These are phyloP conservation scores for Dentipellis fragilis DNA, from an alignment of 768 basidiomycete genomes.

Conservation along the genomic window DNA sequence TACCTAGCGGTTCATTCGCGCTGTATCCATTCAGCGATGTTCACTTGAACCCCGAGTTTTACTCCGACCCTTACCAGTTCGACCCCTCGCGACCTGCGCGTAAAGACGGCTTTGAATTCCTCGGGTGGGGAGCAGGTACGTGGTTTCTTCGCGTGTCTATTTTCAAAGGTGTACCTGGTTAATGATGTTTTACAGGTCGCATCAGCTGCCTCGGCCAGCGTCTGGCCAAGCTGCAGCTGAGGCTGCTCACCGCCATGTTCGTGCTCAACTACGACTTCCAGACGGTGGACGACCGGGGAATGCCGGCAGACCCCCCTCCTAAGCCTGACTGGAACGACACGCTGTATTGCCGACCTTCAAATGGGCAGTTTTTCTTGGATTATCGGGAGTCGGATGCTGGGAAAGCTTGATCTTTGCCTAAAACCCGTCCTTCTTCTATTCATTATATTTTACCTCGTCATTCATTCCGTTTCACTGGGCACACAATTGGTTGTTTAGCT, in stretches of 20 bases:
- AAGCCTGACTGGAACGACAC: constrained; percentile 75
- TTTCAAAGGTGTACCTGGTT: too few species aligned
- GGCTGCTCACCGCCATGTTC: constrained; percentile 59
- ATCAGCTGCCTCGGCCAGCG: constrained; percentile 64
- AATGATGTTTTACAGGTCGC: constrained; percentile 35
- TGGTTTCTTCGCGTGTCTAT: constrained; percentile 5
- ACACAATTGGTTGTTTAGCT: too few species aligned
- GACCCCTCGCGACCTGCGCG: constrained; percentile 42
- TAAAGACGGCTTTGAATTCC: constrained; percentile 47
- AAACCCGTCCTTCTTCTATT: too few species aligned
- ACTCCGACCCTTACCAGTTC: constrained; percentile 70
- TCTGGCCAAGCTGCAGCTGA: constrained; percentile 64
- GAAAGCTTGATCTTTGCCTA: not conserved
- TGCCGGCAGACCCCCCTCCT: constrained; percentile 33
- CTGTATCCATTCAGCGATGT: constrained; percentile 76
- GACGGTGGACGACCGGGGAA: constrained; percentile 44
- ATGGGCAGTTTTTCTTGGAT: constrained; percentile 42
- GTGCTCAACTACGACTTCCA: constrained; percentile 52
- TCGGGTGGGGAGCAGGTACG: constrained; percentile 78
- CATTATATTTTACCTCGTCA: too few species aligned
- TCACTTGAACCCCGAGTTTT: constrained; percentile 62
- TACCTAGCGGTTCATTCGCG: constrained; percentile 70
- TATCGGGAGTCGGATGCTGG: constrained; percentile 18
- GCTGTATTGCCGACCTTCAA: constrained; percentile 53
- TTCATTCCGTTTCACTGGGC: too few species aligned